Conservation (phyloP, 495 filamentous ascomycete genomes). For the Trichoderma gamsii region DNA sequence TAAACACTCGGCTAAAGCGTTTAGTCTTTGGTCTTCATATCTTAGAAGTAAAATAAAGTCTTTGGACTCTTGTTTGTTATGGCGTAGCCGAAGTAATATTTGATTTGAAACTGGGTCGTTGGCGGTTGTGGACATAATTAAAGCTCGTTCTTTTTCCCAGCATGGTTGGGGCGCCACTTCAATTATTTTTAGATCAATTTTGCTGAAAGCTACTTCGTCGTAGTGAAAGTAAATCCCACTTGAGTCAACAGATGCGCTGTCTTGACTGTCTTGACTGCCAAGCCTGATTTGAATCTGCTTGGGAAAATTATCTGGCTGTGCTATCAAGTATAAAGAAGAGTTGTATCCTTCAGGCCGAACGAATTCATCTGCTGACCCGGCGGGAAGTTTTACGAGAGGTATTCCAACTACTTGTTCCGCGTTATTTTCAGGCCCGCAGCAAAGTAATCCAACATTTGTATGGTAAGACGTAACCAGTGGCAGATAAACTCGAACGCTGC, state of each 20-base stretch:
- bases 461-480: not conserved
- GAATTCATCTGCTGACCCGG: conserved; percentile 16
- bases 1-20: conserved; percentile 13
- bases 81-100: not conserved
- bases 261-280: conserved; percentile 17
- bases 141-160: too few relatives aligned
- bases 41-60: conserved; percentile 21
- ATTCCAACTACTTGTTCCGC: conserved; percentile 19
- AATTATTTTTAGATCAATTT: conserved; percentile 17
- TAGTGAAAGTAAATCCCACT: conserved; percentile 18
- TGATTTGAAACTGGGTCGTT: too few relatives aligned
- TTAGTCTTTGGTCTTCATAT: not conserved
- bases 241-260: not conserved
- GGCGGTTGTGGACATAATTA: too few relatives aligned
- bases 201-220: conserved; percentile 11
- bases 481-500: conserved; percentile 19
- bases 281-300: conserved; percentile 9
- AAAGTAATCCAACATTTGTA: conserved; percentile 18
- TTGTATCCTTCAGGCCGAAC: conserved; percentile 14
- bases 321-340: not conserved
- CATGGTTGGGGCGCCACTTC: too few relatives aligned
- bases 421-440: conserved; percentile 19
- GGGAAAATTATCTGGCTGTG: not conserved
- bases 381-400: conserved; percentile 13
- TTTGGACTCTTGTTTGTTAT: not conserved